Evolutionary conservation across 495 filamentous ascomycete genomes (phyloP).

Genomic region (Aspergillus sparsus): DNA sequence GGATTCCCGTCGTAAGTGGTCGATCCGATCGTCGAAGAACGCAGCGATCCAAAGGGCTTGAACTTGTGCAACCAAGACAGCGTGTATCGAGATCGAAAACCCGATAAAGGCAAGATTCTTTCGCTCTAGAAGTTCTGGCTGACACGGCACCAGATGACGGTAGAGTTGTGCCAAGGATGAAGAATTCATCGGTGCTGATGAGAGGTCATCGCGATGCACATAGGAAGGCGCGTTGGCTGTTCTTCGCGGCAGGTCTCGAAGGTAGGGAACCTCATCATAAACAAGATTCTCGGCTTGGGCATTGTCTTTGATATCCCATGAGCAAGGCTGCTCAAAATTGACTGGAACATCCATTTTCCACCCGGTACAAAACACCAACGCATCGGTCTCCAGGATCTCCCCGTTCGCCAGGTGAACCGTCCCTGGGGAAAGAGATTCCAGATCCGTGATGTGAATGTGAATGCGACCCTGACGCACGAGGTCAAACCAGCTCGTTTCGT

Average conservation of each 20-base stretch:
- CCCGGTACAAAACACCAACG: constrained; percentile 58
- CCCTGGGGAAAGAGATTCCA: constrained; percentile 39
- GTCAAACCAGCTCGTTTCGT: constrained; percentile 56
- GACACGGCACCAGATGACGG: constrained; percentile 61
- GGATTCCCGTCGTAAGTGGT: background rate
- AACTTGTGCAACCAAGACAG: constrained; percentile 52
- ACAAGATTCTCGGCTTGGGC: background rate
- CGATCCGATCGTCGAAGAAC: constrained; percentile 46
- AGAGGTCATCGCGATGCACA: background rate
- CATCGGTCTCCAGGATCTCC: constrained; percentile 54
- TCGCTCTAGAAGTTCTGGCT: constrained; percentile 40
- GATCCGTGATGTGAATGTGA: constrained; percentile 57
- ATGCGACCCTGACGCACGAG: constrained; percentile 53
- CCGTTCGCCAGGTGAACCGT: constrained; percentile 53
- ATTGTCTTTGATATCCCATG: background rate
- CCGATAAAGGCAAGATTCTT: constrained; percentile 62
- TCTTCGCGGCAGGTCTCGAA: background rate
- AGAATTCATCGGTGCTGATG: background rate
- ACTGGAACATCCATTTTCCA: constrained; percentile 46
- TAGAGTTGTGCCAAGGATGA: constrained; percentile 22
- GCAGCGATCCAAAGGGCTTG: constrained; percentile 66
- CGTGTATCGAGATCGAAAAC: constrained; percentile 51
- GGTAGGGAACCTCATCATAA: background rate
- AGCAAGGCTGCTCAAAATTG: no score
- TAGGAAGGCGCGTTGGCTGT: constrained; percentile 6